Percentiles rank a stretch among this genome's conserved stretches.
phyloP scores from a whole-genome alignment of 1,139 yeast species.

The Sugiyamaella xylanicola region DNA sequence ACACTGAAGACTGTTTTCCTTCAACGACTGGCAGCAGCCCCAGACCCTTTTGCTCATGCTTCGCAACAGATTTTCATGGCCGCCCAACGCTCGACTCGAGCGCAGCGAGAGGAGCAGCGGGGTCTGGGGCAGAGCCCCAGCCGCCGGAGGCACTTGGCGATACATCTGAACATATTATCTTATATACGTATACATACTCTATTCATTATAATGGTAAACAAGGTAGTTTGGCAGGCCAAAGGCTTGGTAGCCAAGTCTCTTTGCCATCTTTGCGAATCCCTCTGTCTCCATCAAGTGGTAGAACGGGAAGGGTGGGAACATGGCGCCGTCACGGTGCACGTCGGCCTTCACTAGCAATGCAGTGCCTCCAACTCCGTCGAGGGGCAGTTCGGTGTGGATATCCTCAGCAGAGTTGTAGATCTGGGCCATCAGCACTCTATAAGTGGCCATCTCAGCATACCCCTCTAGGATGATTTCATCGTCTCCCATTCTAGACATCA shows the following conservation, averaged over 20 bases:
- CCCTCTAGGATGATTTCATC: slow-evolving; percentile 94
- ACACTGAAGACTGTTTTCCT: too few relatives aligned
- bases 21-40: too few relatives aligned
- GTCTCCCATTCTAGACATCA: slow-evolving; percentile 71
- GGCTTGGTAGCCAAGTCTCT: slow-evolving; percentile 86
- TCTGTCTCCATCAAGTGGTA: slow-evolving; percentile 96
- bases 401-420: slow-evolving; percentile 70
- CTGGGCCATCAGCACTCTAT: slow-evolving; percentile 93
- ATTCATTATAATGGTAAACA: slow-evolving; percentile 63
- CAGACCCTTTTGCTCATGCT: too few relatives aligned
- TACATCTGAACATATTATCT: not conserved
- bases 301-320: slow-evolving; percentile 98
- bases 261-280: slow-evolving; percentile 98
- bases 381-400: slow-evolving; percentile 60
- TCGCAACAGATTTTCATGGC: too few relatives aligned
- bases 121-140: not conserved
- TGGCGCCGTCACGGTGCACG: slow-evolving; percentile 98
- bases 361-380: slow-evolving; percentile 97
- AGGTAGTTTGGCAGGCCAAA: slow-evolving; percentile 92
- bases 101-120: not conserved
- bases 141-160: not conserved
- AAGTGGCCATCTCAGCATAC: slow-evolving; percentile 88
- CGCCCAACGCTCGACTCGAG: too few relatives aligned
- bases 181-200: slow-evolving; percentile 12
- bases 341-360: slow-evolving; percentile 94